These are phyloP conservation scores for Leccinum rimulosum DNA, from an alignment of 768 basidiomycete genomes.

Conservation along the genomic window DNA sequence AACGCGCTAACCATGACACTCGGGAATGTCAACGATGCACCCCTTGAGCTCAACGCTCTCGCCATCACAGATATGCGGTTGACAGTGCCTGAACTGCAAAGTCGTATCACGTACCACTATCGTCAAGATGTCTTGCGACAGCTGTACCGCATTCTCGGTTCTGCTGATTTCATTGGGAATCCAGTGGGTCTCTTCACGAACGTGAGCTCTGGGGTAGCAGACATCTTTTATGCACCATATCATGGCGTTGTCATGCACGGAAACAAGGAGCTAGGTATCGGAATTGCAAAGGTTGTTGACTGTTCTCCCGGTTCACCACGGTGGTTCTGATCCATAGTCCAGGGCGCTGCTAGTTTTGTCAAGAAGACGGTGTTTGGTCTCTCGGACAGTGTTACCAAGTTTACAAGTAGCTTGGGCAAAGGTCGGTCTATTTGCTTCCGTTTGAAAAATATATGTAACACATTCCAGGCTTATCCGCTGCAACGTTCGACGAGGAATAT, in stretches of 20 bases:
- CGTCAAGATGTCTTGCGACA: slow-evolving; percentile 91
- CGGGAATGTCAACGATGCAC: slow-evolving; percentile 95
- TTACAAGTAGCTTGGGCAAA: slow-evolving; percentile 97
- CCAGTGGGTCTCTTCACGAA: slow-evolving; percentile 98
- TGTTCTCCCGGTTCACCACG: not conserved
- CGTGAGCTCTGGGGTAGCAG: slow-evolving; percentile 95
- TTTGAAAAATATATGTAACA: not conserved
- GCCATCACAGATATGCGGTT: slow-evolving; percentile 93
- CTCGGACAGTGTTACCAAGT: slow-evolving; percentile 95
- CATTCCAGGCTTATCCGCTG: slow-evolving; percentile 83
- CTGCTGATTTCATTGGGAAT: slow-evolving; percentile 94
- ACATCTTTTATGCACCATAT: slow-evolving; percentile 99
- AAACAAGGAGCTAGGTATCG: slow-evolving; percentile 89
- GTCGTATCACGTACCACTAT: slow-evolving; percentile 87
- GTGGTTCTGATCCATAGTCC: slow-evolving; percentile 14
- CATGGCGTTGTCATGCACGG: slow-evolving; percentile 96
- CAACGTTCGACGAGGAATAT: slow-evolving; percentile 95
- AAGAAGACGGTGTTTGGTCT: slow-evolving; percentile 99
- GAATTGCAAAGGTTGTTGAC: slow-evolving; percentile 78
- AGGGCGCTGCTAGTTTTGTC: slow-evolving; percentile 97
- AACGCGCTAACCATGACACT: slow-evolving; percentile 96
- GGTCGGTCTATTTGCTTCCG: slow-evolving; percentile 41
- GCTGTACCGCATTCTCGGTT: slow-evolving; percentile 95
- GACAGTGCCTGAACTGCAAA: slow-evolving; percentile 78
- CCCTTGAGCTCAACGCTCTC: slow-evolving; percentile 90